A percentile compares a stretch with the other conserved stretches of the same genome.
phyloP scores from a whole-genome alignment of 768 basidiomycete genomes.

The Phlebiopsis flavidoalba region DNA sequence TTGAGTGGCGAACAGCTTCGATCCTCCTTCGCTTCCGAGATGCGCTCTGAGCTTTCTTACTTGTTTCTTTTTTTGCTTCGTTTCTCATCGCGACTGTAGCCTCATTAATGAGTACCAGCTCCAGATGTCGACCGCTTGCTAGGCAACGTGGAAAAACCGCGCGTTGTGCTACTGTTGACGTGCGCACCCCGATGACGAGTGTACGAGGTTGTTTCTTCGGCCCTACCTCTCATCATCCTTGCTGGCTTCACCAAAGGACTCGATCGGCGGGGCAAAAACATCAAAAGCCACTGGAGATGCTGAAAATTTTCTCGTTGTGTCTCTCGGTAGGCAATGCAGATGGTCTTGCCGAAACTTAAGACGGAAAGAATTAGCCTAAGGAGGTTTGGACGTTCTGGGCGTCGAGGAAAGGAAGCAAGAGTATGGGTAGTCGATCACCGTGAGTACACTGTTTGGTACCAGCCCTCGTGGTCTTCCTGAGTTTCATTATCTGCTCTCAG shows the following conservation, averaged over 20 bases:
- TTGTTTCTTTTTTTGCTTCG: background rate
- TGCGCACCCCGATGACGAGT: slow-evolving; percentile 96
- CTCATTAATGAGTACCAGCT: background rate
- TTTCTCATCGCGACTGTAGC: background rate
- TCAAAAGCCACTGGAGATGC: background rate
- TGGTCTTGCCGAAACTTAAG: slow-evolving; percentile 64
- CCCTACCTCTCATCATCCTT: slow-evolving; percentile 72
- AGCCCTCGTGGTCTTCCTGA: background rate
- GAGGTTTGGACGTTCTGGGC: slow-evolving; percentile 67
- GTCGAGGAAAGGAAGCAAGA: slow-evolving; percentile 42
- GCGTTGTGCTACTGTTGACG: slow-evolving; percentile 67
- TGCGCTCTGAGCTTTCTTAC: background rate
- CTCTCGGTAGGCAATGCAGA: slow-evolving; percentile 78
- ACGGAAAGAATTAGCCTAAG: slow-evolving; percentile 48
- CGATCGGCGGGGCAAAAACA: background rate
- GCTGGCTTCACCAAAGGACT: background rate
- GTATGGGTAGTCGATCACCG: slow-evolving; percentile 70
- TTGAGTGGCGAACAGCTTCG: too few species aligned
- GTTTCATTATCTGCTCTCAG: slow-evolving; percentile 26
- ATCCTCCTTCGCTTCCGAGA: background rate
- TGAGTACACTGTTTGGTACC: slow-evolving; percentile 33
- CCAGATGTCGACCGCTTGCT: background rate
- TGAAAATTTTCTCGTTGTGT: slow-evolving; percentile 59
- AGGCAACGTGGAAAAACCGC: background rate
- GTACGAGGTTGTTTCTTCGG: slow-evolving; percentile 94